These are phyloP conservation scores for Coniella lustricola DNA, from an alignment of 2,329 filamentous ascomycete species.

Conservation along the genomic window DNA sequence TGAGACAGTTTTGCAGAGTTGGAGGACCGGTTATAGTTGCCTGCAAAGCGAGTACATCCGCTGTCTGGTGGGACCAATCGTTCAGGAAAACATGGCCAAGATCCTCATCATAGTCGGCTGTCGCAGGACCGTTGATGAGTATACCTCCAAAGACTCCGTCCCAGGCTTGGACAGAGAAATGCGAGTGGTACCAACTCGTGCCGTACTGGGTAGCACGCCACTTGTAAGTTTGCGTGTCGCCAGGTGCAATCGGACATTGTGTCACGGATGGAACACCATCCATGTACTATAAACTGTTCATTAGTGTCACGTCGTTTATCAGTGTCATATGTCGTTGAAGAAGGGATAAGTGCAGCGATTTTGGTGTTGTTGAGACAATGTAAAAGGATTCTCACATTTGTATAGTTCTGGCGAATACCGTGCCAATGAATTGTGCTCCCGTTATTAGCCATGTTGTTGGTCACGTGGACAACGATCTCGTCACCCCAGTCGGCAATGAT, in stretches of 20 bases:
- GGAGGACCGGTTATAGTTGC: neutral
- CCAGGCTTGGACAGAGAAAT: conserved; percentile 45
- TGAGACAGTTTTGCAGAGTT: conserved; percentile 5
- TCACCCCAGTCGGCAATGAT: conserved; percentile 57
- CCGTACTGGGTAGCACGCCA: conserved; percentile 44
- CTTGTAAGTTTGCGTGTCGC: conserved; percentile 47
- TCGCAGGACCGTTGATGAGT: conserved; percentile 53
- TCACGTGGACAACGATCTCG: conserved; percentile 52
- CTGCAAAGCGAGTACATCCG: neutral
- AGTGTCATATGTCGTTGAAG: too few species aligned
- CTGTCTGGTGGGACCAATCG: conserved; percentile 47
- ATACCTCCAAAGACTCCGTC: conserved; percentile 55
- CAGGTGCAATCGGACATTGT: conserved; percentile 45
- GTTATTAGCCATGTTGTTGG: conserved; percentile 51
- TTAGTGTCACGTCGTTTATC: conserved; percentile 16
- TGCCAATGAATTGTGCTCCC: conserved; percentile 61
- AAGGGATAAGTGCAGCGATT: too few species aligned
- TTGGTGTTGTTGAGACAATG: too few species aligned
- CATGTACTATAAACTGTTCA: conserved; percentile 24
- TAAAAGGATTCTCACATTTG: conserved; percentile 36
- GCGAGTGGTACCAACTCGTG: conserved; percentile 28
- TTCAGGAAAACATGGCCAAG: conserved; percentile 51
- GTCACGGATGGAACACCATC: conserved; percentile 49
- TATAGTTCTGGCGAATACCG: conserved; percentile 58
- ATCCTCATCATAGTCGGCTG: conserved; percentile 55